Evolutionary conservation across 1,139 yeast species (phyloP).

Genomic region (Geotrichum candidum): DNA sequence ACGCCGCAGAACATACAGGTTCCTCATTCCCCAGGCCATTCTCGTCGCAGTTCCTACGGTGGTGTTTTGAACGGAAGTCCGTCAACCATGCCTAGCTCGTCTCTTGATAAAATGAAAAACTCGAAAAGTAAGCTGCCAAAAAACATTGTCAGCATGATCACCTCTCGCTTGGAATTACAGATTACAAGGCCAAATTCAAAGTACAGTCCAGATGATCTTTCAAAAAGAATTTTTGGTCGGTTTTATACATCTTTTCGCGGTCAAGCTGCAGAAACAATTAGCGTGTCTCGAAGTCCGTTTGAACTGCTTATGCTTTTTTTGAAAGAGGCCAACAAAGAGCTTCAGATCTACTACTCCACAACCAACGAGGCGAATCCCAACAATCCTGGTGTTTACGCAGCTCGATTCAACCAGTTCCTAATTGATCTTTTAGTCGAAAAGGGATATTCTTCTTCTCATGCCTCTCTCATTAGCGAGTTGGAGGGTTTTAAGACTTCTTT

Average conservation of each 20-base stretch:
- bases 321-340: slow-evolving; percentile 57
- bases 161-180: background rate
- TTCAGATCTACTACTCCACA: slow-evolving; percentile 24
- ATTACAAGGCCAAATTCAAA: background rate
- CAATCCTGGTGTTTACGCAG: slow-evolving; percentile 43
- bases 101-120: slow-evolving; percentile 8
- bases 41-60: slow-evolving; percentile 13
- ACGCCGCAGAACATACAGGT: background rate
- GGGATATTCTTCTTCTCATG: slow-evolving; percentile 25
- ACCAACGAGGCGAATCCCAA: slow-evolving; percentile 36
- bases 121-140: slow-evolving; percentile 12
- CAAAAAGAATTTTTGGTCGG: slow-evolving; percentile 19
- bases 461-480: slow-evolving; percentile 30
- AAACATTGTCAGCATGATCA: slow-evolving; percentile 2
- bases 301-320: slow-evolving; percentile 62
- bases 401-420: slow-evolving; percentile 51
- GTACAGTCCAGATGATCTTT: slow-evolving; percentile 15
- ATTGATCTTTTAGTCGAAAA: slow-evolving; percentile 43
- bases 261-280: slow-evolving; percentile 20
- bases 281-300: slow-evolving; percentile 48
- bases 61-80: slow-evolving; percentile 2
- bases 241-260: slow-evolving; percentile 14
- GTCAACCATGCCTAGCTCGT: background rate
- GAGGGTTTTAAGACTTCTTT: slow-evolving; percentile 26
- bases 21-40: background rate